Evolutionary conservation across 306 rosid genomes (phyloP).

Genomic region (Albizia julibrissin): DNA sequence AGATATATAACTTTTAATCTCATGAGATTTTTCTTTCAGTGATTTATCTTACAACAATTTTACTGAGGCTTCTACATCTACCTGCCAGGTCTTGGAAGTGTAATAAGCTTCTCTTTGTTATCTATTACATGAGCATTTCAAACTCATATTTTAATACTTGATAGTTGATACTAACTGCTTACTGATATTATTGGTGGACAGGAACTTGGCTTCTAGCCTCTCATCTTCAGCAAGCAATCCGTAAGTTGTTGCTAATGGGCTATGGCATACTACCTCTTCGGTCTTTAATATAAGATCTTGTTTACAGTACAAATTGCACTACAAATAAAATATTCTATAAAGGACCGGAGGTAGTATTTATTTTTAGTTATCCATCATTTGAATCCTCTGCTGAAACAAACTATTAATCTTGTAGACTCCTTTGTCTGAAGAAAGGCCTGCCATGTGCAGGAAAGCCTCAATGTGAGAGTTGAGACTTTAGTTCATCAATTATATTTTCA

Average conservation of each 20-base stretch:
- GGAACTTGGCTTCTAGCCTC: conserved; percentile 70
- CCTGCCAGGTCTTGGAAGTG: conserved; percentile 50
- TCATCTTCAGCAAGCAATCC: conserved; percentile 37
- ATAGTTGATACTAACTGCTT: background rate
- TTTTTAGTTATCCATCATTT: too few relatives aligned
- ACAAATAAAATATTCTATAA: too few relatives aligned
- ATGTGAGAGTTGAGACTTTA: conserved; percentile 48
- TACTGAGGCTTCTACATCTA: background rate
- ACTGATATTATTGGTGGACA: conserved; percentile 32
- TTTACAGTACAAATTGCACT: too few relatives aligned
- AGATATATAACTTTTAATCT: conserved; percentile 21
- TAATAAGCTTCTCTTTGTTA: conserved; percentile 42
- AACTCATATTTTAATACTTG: background rate
- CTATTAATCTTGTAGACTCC: conserved; percentile 37
- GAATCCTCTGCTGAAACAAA: background rate
- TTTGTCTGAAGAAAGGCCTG: conserved; percentile 65
- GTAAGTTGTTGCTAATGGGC: conserved; percentile 43
- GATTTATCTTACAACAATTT: too few relatives aligned
- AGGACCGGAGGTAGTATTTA: too few relatives aligned
- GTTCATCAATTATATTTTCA: conserved; percentile 10
- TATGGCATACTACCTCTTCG: background rate
- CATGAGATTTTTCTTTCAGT: background rate
- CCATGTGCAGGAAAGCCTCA: conserved; percentile 54
- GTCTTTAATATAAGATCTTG: too few relatives aligned
- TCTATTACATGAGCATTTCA: conserved; percentile 1